Percentiles rank a stretch among this genome's conserved stretches.
phyloP scores from a whole-genome alignment of 768 basidiomycete genomes.

The Lyophyllum decastes region DNA sequence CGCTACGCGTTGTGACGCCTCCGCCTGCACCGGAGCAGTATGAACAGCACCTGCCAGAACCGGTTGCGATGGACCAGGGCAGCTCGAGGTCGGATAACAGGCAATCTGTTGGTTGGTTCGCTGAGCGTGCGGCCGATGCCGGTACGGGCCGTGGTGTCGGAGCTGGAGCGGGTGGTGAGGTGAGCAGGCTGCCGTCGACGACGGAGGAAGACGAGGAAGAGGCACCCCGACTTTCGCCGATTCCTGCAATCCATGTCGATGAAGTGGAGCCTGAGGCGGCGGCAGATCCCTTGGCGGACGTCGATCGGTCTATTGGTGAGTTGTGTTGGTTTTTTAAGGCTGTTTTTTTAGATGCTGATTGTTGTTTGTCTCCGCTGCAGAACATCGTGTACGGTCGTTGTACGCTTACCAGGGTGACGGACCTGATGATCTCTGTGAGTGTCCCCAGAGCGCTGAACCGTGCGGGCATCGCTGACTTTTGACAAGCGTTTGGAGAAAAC shows the following conservation, averaged over 20 bases:
- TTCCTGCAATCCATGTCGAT: conserved; percentile 62
- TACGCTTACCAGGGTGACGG: conserved; percentile 88
- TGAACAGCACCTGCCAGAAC: conserved; percentile 25
- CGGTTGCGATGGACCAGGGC: conserved; percentile 27
- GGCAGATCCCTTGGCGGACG: conserved; percentile 65
- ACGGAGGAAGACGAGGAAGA: conserved; percentile 65
- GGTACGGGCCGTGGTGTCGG: conserved; percentile 33
- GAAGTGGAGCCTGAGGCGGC: conserved; percentile 38
- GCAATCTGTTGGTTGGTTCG: conserved; percentile 92
- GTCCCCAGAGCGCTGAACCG: neutral
- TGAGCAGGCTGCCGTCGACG: conserved; percentile 48
- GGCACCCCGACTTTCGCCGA: conserved; percentile 27
- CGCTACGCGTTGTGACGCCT: conserved; percentile 32
- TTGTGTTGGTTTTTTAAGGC: conserved; percentile 1
- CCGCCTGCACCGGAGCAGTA: conserved; percentile 5
- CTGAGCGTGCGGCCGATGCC: conserved; percentile 78
- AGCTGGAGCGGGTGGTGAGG: neutral
- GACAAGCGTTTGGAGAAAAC: conserved; percentile 78
- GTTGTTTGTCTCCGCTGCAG: conserved; percentile 50
- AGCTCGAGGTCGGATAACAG: conserved; percentile 45
- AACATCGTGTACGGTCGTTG: conserved; percentile 74
- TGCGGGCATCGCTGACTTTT: neutral
- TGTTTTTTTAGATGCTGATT: neutral
- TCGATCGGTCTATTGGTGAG: conserved; percentile 66
- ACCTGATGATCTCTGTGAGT: conserved; percentile 83